Percentiles rank a stretch among this genome's conserved stretches.
Evolutionary conservation across 805 yeast species (phyloP).

Genomic region (Candida boleticola): DNA sequence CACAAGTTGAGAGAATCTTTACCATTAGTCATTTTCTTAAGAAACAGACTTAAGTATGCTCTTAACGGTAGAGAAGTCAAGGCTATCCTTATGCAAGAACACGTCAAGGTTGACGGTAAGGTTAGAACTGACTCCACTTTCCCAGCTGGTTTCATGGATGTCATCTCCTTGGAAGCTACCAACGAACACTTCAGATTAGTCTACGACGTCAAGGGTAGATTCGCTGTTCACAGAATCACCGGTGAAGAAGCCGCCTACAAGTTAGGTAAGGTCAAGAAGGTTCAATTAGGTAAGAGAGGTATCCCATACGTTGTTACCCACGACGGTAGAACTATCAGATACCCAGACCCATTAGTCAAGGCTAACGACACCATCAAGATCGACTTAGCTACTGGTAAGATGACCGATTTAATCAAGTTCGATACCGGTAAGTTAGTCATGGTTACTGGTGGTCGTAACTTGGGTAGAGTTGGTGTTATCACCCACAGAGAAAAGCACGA

Average conservation of each 20-base stretch:
- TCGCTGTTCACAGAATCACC: constrained; percentile 28
- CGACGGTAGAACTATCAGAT: constrained; percentile 28
- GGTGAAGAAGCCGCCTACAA: constrained; percentile 26
- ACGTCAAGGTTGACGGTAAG: constrained; percentile 34
- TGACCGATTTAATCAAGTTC: constrained; percentile 31
- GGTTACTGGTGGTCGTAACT: constrained; percentile 45
- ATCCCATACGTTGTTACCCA: constrained; percentile 26
- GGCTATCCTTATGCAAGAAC: constrained; percentile 33
- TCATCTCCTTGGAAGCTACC: constrained; percentile 30
- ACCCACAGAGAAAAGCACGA: constrained; percentile 43
- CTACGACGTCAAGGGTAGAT: constrained; percentile 28
- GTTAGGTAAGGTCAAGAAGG: constrained; percentile 26
- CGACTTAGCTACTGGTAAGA: constrained; percentile 25
- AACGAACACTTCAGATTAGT: constrained; percentile 29
- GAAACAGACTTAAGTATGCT: constrained; percentile 35
- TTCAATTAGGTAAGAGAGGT: constrained; percentile 24
- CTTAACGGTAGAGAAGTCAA: constrained; percentile 35
- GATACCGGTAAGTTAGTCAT: constrained; percentile 41
- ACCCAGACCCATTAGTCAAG: constrained; percentile 24
- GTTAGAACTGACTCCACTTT: constrained; percentile 32
- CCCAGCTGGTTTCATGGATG: constrained; percentile 35
- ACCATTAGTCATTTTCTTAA: constrained; percentile 31
- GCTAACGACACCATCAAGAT: constrained; percentile 25
- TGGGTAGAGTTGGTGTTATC: constrained; percentile 44
- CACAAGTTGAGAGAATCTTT: constrained; percentile 35